Base-by-base conservation (phyloP, 768 basidiomycete species). In the Ramaria sp. region DNA sequence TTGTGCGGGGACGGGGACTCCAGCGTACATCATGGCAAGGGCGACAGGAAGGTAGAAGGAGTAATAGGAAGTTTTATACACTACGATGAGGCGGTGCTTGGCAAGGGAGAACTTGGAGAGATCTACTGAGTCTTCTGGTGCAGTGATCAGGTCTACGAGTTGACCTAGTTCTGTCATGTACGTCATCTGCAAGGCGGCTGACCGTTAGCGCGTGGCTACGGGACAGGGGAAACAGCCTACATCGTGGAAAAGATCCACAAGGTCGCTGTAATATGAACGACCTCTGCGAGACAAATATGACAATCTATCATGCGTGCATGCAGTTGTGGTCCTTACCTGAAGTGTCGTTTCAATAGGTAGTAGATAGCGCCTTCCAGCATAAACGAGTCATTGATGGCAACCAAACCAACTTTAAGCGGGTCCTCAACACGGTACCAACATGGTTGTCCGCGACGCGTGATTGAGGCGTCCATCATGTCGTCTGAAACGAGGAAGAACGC, bases 1-100 rank as follows among this genome's bases (percentile, higher is more conserved):
- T 27, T 30, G 27, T 3, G 46, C 48, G 30, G 47, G 67, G 45
- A 73, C 73, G 12, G 86, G 81, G 53, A 91, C 78, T 51, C 75
- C 73, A 27, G 63, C 78, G 79, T 69, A 93, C 75, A 69, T 84
- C 83, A 98, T 85, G 11, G 92, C 92, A 61, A 93, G 84, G 13
- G 95, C 96, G 61, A 98, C 91, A 48, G 96, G 92, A 61, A 99
- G 90, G 74, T 97, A 96, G 80, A 98, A 98, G 31, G 91, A 96
- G 73, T 98, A 99, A 73, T 80, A 95, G 0, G 95, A 90, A 30
- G 95, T 97, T 73, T 99, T 99, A 82, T 93, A 97, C 60, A 91
- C 78, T 53, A 97, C 95, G 68, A 98, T 97, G 57, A 90, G 80
- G 59, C 81, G 80, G 68, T 97, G 92, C 89, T 88, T 89, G 58